Base-by-base conservation (phyloP, 345 rosid genomes). In the Gossypium turneri region DNA sequence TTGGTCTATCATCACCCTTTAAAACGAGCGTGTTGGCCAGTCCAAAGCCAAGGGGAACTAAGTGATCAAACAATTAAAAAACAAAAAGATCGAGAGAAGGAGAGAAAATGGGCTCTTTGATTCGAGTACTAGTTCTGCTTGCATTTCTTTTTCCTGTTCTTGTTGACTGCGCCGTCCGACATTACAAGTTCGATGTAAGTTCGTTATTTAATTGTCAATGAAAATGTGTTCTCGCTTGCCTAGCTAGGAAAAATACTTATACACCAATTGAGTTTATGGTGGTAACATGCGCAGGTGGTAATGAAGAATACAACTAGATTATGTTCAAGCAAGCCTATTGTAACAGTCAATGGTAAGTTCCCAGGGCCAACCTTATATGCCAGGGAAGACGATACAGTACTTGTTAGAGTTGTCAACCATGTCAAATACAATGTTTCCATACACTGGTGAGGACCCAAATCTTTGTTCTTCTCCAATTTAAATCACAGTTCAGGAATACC, bases 341-440 rank as follows among this genome's bases (percentile, higher is more conserved):
- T 93, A 5, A 93, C 98, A 3, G 91, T 95, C 10, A 93, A 95
- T n/a, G 97, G 94, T 34, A 74, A 53, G 83, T 93, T 86, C 70
- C 98, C 97, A 1, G 98, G 98, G 16, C 98, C 94, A 12, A 92
- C 98, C 44, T 81, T 92, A 63, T 87, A 88, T 52, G 98, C 95
- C 17, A 81, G 98, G 75, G 98, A 94, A 82, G 98, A 81, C 20
- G 98, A 94, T 82, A 91, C 87, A 0, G 88, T 91, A 67, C 92
- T 90, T 24, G 90, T 94, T 47, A 94, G 77, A 79, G 98, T 92
- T 13, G 85, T 76, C 69, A 94, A 94, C 85, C 87, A 84, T 45
- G 98, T 94, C 82, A 88, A 90, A 75, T 91, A 92, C 86, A 94
- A 94, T 58, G 73, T 94, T 67, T 81, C 95, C n/a, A 79, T 91